A percentile compares a stretch with the other conserved stretches of the same genome.
Conservation (phyloP, 2,329 filamentous ascomycete species). For the Ceratocystis diversiconidia region DNA sequence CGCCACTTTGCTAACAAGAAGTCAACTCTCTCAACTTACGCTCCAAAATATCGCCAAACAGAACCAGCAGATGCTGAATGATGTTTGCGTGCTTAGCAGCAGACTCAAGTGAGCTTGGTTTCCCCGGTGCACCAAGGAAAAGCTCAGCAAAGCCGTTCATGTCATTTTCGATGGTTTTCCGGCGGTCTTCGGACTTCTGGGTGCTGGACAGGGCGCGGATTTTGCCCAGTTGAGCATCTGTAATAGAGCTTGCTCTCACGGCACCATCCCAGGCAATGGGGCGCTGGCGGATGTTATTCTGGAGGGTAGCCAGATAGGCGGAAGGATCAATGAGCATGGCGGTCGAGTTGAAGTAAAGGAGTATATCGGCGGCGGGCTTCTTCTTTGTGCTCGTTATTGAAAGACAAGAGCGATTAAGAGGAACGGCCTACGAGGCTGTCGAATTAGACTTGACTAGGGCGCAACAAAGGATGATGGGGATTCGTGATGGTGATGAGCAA, state of each 20-base stretch:
- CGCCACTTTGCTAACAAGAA: background rate
- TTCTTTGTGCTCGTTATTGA: background rate
- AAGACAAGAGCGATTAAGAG: background rate
- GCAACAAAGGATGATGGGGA: background rate
- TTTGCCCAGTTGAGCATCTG: conserved; percentile 83
- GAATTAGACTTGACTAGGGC: conserved; percentile 1
- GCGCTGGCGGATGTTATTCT: conserved; percentile 91
- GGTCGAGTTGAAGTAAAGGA: background rate
- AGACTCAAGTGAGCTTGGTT: conserved; percentile 61
- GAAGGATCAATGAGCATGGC: conserved; percentile 83
- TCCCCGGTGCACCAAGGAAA: conserved; percentile 62
- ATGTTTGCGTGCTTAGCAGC: conserved; percentile 79
- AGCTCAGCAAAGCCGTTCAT: conserved; percentile 65
- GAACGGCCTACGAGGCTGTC: conserved; percentile 11
- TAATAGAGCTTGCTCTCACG: conserved; percentile 83
- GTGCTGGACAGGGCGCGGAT: conserved; percentile 96
- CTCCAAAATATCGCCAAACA: conserved; percentile 76
- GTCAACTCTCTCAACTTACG: conserved; percentile 38
- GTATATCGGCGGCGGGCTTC: background rate
- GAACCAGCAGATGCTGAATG: conserved; percentile 84
- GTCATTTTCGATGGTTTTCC: conserved; percentile 67
- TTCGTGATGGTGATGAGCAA: background rate
- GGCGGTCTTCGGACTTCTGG: conserved; percentile 69
- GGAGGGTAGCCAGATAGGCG: conserved; percentile 69
- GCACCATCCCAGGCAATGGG: conserved; percentile 97